Percentiles rank a stretch among this genome's conserved stretches.
phyloP scores from a whole-genome alignment of 1,139 yeast genomes.

The Spathaspora sp. region DNA sequence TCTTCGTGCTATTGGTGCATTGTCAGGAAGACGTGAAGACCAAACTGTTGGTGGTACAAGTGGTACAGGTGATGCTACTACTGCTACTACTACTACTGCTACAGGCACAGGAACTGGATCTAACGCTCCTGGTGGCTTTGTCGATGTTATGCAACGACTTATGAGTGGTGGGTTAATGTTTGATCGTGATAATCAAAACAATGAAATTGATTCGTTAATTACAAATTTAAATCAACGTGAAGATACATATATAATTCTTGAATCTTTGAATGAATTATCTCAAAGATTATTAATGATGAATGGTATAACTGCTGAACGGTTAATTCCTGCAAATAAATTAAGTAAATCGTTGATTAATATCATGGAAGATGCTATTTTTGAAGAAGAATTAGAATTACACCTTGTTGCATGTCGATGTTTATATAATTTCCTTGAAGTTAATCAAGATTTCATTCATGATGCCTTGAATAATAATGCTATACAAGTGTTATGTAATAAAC shows the following conservation, averaged over 20 bases:
- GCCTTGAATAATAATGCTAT: conserved; percentile 70
- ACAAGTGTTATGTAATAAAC: conserved; percentile 62
- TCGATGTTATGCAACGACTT: conserved; percentile 37
- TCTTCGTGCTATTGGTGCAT: conserved; percentile 27
- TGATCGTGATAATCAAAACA: conserved; percentile 14
- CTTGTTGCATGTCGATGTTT: conserved; percentile 83
- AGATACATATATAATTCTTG: conserved; percentile 50
- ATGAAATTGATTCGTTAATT: conserved; percentile 41
- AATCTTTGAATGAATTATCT: conserved; percentile 62
- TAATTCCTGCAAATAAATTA: conserved; percentile 60
- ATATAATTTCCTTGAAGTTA: conserved; percentile 77
- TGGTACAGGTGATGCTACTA: conserved; percentile 8
- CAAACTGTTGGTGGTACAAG: neutral
- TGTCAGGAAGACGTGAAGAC: conserved; percentile 15
- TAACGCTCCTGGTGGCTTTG: conserved; percentile 26
- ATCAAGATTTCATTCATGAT: conserved; percentile 62
- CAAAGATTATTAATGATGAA: conserved; percentile 70
- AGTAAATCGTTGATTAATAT: conserved; percentile 58
- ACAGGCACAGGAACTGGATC: neutral
- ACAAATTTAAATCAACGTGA: conserved; percentile 43
- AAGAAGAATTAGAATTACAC: conserved; percentile 74
- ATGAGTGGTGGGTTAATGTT: conserved; percentile 28
- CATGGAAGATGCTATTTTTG: conserved; percentile 56
- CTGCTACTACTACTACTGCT: neutral
- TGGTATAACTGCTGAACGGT: conserved; percentile 58